A percentile compares a stretch with the other conserved stretches of the same genome.
Conservation (phyloP, 2,329 filamentous ascomycete genomes). For the Pseudofabraea citricarpa region DNA sequence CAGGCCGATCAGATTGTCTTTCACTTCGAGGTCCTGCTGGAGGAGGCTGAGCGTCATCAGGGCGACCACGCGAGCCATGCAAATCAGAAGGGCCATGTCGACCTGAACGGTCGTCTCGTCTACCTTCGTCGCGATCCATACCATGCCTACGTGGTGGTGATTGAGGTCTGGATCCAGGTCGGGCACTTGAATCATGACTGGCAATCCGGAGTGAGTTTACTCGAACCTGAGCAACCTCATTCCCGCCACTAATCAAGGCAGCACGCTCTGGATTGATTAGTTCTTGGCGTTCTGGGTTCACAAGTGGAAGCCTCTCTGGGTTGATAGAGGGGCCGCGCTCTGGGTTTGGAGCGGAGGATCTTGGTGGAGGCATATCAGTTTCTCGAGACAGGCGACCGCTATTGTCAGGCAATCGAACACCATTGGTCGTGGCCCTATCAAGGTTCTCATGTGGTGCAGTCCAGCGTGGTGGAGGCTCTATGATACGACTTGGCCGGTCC, state of each 20-base stretch:
- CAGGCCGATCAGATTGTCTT: neutral
- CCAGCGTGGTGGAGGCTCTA: conserved; percentile 25
- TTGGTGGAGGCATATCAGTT: conserved; percentile 22
- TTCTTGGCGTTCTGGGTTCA: conserved; percentile 25
- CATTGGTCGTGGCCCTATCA: conserved; percentile 18
- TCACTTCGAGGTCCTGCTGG: neutral
- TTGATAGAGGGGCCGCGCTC: conserved; percentile 19
- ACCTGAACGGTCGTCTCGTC: conserved; percentile 23
- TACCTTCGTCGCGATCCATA: conserved; percentile 31
- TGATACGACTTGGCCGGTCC: conserved; percentile 17
- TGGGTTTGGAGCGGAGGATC: conserved; percentile 11
- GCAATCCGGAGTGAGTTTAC: conserved; percentile 24
- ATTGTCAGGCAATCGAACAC: conserved; percentile 15
- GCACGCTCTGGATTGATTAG: conserved; percentile 28
- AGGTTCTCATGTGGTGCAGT: conserved; percentile 22
- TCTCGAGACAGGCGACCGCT: conserved; percentile 25
- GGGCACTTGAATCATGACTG: conserved; percentile 25
- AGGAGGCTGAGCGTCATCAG: conserved; percentile 21
- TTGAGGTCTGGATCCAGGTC: conserved; percentile 31
- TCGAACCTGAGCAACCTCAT: conserved; percentile 14
- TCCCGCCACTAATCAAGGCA: conserved; percentile 25
- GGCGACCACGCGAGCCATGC: conserved; percentile 14
- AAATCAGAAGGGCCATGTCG: conserved; percentile 16
- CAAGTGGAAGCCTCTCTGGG: conserved; percentile 18
- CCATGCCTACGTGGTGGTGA: conserved; percentile 49